phyloP scores from a whole-genome alignment of 1,284 basidiomycete genomes.

The Cystobasidium pallidum region DNA sequence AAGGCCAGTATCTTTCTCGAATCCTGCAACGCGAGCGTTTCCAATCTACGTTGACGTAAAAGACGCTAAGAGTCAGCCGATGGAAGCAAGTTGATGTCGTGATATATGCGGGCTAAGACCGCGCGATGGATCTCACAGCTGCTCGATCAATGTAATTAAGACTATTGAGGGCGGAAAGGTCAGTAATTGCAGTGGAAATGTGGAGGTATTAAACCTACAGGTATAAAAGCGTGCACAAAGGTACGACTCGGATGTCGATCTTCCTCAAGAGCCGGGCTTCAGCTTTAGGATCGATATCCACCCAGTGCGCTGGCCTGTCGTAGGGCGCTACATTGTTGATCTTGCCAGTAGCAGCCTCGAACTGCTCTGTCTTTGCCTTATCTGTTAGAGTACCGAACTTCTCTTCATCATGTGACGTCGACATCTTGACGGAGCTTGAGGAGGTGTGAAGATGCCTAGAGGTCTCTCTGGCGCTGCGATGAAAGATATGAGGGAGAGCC shows the following conservation, averaged over 20 bases:
- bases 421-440: background rate
- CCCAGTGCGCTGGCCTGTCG: slow-evolving; percentile 28
- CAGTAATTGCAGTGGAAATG: background rate
- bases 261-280: slow-evolving; percentile 21
- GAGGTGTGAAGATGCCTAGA: background rate
- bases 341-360: slow-evolving; percentile 8
- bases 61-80: background rate
- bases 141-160: slow-evolving; percentile 41
- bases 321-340: slow-evolving; percentile 21
- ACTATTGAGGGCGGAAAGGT: background rate
- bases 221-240: slow-evolving; percentile 27
- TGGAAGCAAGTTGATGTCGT: background rate
- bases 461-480: background rate
- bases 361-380: slow-evolving; percentile 21
- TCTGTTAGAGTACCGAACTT: slow-evolving; percentile 6
- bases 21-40: slow-evolving; percentile 38
- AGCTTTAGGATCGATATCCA: slow-evolving; percentile 33
- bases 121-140: slow-evolving; percentile 12
- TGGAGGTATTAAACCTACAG: slow-evolving; percentile 1
- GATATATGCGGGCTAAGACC: background rate
- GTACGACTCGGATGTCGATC: slow-evolving; percentile 29
- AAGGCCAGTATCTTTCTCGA: slow-evolving; percentile 31
- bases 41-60: background rate
- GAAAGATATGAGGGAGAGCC: background rate
- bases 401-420: slow-evolving; percentile 7